A percentile compares a stretch with the other conserved stretches of the same genome.
phyloP scores from a whole-genome alignment of 306 rosid species.

The Amphicarpaea edgeworthii region DNA sequence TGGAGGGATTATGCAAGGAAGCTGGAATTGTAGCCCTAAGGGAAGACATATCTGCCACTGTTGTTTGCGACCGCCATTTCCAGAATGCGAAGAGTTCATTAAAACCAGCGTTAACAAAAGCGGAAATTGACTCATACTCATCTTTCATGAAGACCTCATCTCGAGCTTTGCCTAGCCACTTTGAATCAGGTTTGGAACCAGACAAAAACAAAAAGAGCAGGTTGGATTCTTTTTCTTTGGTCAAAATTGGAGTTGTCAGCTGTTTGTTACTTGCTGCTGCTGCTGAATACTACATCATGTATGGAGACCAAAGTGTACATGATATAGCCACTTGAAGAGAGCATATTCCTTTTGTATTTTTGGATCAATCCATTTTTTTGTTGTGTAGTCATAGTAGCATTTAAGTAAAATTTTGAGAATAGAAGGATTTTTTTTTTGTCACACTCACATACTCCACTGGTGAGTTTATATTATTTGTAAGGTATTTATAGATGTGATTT shows the following conservation, averaged over 20 bases:
- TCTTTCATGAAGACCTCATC: slow-evolving; percentile 67
- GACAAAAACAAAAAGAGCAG: slow-evolving; percentile 15
- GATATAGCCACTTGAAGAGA: slow-evolving; percentile 50
- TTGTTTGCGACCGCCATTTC: slow-evolving; percentile 72
- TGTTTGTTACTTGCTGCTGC: slow-evolving; percentile 52
- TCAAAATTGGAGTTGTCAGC: slow-evolving; percentile 52
- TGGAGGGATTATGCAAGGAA: slow-evolving; percentile 84
- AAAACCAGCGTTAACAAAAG: slow-evolving; percentile 70
- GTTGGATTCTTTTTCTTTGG: slow-evolving; percentile 39
- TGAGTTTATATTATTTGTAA: neutral
- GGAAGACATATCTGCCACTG: slow-evolving; percentile 71
- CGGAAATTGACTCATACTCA: slow-evolving; percentile 60
- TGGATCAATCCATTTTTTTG: slow-evolving; percentile 5
- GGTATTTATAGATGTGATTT: neutral
- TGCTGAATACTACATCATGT: slow-evolving; percentile 50
- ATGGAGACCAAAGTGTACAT: slow-evolving; percentile 43
- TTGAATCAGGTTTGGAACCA: slow-evolving; percentile 40
- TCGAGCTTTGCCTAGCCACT: slow-evolving; percentile 34
- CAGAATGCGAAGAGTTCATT: slow-evolving; percentile 66
- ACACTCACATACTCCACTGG: neutral
- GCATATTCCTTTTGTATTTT: slow-evolving; percentile 3
- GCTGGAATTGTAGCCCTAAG: slow-evolving; percentile 88
- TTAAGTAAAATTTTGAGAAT: slow-evolving; percentile 8
- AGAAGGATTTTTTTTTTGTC: neutral
- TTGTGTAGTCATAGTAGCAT: slow-evolving; percentile 1